Base-by-base conservation (phyloP, 2,329 filamentous ascomycete genomes). In the Ophiostoma himal-ulmi region DNA sequence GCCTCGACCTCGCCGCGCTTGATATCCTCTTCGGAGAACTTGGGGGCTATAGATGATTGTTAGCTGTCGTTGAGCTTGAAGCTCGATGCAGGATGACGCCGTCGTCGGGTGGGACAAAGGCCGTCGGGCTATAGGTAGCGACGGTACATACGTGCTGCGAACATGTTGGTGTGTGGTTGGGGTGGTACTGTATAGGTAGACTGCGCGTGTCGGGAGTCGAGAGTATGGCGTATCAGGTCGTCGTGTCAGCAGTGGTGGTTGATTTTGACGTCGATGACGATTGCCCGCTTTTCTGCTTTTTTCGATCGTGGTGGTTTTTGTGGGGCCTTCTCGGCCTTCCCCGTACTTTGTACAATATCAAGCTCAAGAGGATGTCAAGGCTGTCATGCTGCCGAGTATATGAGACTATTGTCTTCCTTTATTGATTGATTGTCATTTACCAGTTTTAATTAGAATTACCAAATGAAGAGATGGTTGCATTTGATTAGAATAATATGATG, bases 21-120 rank as follows among this genome's bases (percentile, higher is more conserved):
- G 78, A 94, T 85, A 85, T 94, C 90, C 79, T 89, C 88, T 71
- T 86, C 82, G 71, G 88, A 88, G 76, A 88, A 85, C 79, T 88
- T 89, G 81, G 91, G 85, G 36, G 72, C 74, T 74, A 67, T 75
- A 48, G 22, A 14, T 7, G 2, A 13, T n/a, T n/a, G 66, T 64
- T 44, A 68, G 66, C 20, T 39, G 17, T 67, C 2, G 44, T 14
- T 52, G 20, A n/a, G 4, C 10, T 30, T 14, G 14, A 8, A 48
- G 62, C 52, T 26, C 6, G 44, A 48, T 5, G 44, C 5, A 39
- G 11, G 48, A 37, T 13, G 34, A 17, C 20, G 64, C 30, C n/a
- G 64, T 66, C 64, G 34, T 66, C 30, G 34, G 26, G 6, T 5
- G 66, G 20, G 8, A 37, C 17, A 2, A 13, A 10, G 5, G n/a